Evolutionary conservation across 495 filamentous ascomycete species (phyloP).

Genomic region (Parachaetomium inaequale): DNA sequence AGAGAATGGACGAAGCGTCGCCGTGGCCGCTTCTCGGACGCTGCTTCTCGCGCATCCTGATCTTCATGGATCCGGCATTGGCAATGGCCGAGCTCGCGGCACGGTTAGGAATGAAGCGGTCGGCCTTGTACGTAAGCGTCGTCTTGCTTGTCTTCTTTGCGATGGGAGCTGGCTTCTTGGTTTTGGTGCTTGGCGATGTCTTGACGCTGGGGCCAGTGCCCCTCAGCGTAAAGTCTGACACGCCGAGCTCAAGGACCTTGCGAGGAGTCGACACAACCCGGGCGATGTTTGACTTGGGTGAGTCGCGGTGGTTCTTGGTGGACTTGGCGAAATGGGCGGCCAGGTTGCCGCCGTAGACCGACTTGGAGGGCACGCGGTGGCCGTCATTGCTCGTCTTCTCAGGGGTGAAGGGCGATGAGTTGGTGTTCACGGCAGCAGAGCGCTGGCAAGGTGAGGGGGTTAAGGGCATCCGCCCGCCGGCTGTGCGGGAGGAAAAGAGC

Average conservation of each 20-base stretch:
- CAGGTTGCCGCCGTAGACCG: constrained; percentile 67
- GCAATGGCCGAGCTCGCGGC: constrained; percentile 82
- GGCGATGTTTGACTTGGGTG: constrained; percentile 94
- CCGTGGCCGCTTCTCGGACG: constrained; percentile 62
- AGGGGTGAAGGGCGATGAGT: constrained; percentile 76
- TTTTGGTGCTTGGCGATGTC: constrained; percentile 68
- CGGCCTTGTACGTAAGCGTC: constrained; percentile 76
- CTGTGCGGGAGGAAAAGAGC: constrained; percentile 87
- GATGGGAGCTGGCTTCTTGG: constrained; percentile 54
- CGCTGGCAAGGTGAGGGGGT: constrained; percentile 79
- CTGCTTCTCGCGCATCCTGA: constrained; percentile 58
- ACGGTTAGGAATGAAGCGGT: constrained; percentile 95
- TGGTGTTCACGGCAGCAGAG: constrained; percentile 45
- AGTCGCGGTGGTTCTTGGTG: constrained; percentile 60
- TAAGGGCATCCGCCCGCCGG: constrained; percentile 88
- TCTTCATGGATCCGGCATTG: constrained; percentile 76
- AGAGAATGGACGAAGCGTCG: constrained; percentile 60
- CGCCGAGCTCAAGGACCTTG: constrained; percentile 81
- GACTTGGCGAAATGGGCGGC: constrained; percentile 70
- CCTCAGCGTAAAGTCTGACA: constrained; percentile 87
- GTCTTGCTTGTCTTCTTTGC: constrained; percentile 72
- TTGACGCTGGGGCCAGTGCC: constrained; percentile 68
- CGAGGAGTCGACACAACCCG: constrained; percentile 60
- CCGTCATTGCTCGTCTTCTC: constrained; percentile 55
- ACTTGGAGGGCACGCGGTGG: constrained; percentile 54